Evolutionary conservation across 176 grass and related monocot species (phyloP), one percentile per base, ranked within the genome.

Genomic region (Aegilops umbellulata): DNA sequence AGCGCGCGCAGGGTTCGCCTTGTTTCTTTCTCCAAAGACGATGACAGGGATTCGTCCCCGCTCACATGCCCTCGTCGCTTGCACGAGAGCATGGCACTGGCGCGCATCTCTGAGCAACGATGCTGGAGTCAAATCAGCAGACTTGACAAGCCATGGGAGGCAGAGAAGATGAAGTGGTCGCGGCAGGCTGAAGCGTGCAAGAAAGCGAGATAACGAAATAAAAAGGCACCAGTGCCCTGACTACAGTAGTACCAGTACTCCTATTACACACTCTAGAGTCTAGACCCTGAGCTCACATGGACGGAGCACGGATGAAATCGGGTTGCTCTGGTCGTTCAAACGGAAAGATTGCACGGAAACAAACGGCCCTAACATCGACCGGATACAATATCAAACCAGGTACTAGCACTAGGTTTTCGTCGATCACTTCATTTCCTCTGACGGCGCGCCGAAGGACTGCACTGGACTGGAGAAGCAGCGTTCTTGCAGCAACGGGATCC

Each of bases 101-200:
- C 49, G 16, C 6, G 53, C 53, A 58, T 58, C 20, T 58, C 53
- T 58, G 30, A 27, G 26, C 19, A 19, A 11, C 11, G 31, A 53
- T 12, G 13, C 51, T 30, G 9, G 9, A 5, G 42, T 2, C 30
- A 16, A 26, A 83, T 80, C 80, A 16, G 11, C 8, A 29, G 81
- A 91, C 17, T 29, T 84, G 89, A 84, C 89, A 84, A 87, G 29
- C 81, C 76, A 69, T 84, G 46, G 12, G 42, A 60, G 76, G 32
- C 66, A 84, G 60, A 32, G 35, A 62, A 23, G 71, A 79, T 49
- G 41, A 25, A 22, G 60, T 19, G 53, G 27, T 14, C 6, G 34
- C n/a, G 34, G 34, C 13, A 61, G 61, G 15, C 15, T 10, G 20
- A 60, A 23, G 24, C 41, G 46, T 36, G 47, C 47, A 30, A 73